Conservation (phyloP, 768 basidiomycete genomes). For the Psilocybe azurescens region DNA sequence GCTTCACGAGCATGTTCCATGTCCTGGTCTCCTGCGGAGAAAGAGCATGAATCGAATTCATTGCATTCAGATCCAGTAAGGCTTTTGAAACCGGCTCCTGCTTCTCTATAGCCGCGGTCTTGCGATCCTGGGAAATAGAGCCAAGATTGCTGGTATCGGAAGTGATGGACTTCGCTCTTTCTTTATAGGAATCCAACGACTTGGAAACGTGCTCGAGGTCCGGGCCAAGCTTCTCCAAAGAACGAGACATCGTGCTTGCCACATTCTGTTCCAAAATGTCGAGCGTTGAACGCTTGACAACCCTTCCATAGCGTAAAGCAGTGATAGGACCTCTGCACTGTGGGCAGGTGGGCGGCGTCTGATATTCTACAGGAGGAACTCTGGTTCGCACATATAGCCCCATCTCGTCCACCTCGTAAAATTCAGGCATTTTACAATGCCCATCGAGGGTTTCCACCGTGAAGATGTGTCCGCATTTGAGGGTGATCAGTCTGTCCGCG, state of each 20-base stretch:
- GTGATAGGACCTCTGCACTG: slow-evolving; percentile 65
- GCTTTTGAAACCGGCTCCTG: slow-evolving; percentile 3
- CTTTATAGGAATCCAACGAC: background rate
- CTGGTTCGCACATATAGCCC: slow-evolving; percentile 44
- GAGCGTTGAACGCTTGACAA: slow-evolving; percentile 64
- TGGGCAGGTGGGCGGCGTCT: slow-evolving; percentile 60
- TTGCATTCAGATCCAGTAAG: slow-evolving; percentile 3
- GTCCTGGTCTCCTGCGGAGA: slow-evolving; percentile 9
- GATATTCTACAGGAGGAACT: slow-evolving; percentile 37
- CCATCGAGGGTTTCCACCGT: slow-evolving; percentile 77
- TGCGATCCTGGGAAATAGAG: background rate
- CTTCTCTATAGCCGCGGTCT: slow-evolving; percentile 1
- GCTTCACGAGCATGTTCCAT: slow-evolving; percentile 47
- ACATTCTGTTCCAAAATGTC: slow-evolving; percentile 72
- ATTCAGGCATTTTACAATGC: slow-evolving; percentile 51
- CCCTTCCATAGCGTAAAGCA: slow-evolving; percentile 62
- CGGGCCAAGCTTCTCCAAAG: slow-evolving; percentile 4
- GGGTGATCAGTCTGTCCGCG: slow-evolving; percentile 61
- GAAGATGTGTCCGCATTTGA: slow-evolving; percentile 69
- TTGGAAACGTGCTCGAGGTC: slow-evolving; percentile 2
- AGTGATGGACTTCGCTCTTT: slow-evolving; percentile 8
- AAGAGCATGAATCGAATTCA: slow-evolving; percentile 11
- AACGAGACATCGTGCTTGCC: slow-evolving; percentile 52
- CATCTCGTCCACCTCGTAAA: slow-evolving; percentile 49
- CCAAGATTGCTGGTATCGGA: background rate